Evolutionary conservation across 2,329 filamentous ascomycete species (phyloP).

Genomic region (Microthyrium microscopicum): DNA sequence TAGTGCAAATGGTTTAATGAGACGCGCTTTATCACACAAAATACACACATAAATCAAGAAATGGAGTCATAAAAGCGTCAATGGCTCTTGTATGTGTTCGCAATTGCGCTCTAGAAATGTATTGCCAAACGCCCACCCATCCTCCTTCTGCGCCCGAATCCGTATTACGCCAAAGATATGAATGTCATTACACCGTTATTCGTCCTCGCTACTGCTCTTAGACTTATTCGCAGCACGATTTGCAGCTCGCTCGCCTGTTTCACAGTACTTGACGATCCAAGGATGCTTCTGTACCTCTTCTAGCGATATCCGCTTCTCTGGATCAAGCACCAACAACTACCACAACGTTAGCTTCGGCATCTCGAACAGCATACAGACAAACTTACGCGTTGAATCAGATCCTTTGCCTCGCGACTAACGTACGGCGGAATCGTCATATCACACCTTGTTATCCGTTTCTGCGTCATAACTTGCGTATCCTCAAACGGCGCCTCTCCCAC

Average conservation of each 20-base stretch:
- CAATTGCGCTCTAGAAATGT: too few species aligned
- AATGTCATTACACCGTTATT: too few species aligned
- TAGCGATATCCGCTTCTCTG: conserved; percentile 79
- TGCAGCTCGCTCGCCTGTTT: conserved; percentile 23
- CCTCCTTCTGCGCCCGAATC: background rate
- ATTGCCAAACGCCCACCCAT: too few species aligned
- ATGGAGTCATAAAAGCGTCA: too few species aligned
- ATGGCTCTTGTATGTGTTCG: too few species aligned
- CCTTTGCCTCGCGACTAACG: conserved; percentile 75
- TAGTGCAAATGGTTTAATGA: too few species aligned
- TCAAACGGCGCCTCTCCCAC: conserved; percentile 95
- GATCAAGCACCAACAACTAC: conserved; percentile 64
- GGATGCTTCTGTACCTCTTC: conserved; percentile 81
- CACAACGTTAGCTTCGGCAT: conserved; percentile 8
- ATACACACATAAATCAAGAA: too few species aligned
- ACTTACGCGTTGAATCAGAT: conserved; percentile 77
- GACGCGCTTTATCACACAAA: too few species aligned
- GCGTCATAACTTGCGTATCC: conserved; percentile 87
- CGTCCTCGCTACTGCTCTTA: conserved; percentile 2
- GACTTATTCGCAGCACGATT: conserved; percentile 8
- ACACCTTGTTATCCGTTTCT: conserved; percentile 68
- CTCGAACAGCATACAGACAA: background rate
- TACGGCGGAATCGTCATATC: conserved; percentile 90
- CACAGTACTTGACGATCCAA: conserved; percentile 94
- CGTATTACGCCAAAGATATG: background rate